Conservation (phyloP, 2,329 filamentous ascomycete genomes). For the Moelleriella libera region DNA sequence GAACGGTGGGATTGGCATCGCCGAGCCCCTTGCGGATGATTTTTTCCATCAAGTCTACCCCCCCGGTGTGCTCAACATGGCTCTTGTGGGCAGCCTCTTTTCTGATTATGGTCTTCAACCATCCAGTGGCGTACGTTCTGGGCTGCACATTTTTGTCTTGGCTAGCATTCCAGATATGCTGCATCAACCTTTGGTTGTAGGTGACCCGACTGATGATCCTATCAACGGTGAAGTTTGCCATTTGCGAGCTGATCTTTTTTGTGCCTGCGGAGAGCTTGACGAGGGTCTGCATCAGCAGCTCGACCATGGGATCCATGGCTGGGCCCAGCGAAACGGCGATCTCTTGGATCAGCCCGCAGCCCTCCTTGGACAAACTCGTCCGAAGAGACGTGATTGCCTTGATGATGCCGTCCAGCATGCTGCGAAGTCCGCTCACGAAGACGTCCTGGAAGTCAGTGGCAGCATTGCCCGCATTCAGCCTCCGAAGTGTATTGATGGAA, state of each 20-base stretch:
- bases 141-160: conserved; percentile 92
- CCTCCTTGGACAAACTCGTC: conserved; percentile 82
- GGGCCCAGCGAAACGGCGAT: conserved; percentile 63
- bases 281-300: conserved; percentile 76
- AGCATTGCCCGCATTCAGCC: conserved; percentile 72
- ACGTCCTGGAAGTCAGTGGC: conserved; percentile 59
- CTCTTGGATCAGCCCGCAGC: conserved; percentile 73
- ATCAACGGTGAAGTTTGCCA: conserved; percentile 70
- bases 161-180: conserved; percentile 68
- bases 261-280: conserved; percentile 81
- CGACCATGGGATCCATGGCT: conserved; percentile 74
- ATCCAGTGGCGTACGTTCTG: conserved; percentile 62
- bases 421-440: conserved; percentile 58
- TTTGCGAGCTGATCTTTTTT: conserved; percentile 83
- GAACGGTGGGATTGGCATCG: conserved; percentile 80
- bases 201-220: conserved; percentile 65
- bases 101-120: conserved; percentile 71
- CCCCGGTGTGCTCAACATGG: conserved; percentile 72
- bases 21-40: conserved; percentile 77
- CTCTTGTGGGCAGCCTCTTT: conserved; percentile 67
- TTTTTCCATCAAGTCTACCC: conserved; percentile 73
- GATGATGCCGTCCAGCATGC: conserved; percentile 72
- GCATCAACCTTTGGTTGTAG: conserved; percentile 68
- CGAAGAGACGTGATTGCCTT: conserved; percentile 73
- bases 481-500: conserved; percentile 60